Conservation (phyloP, 1,139 yeast genomes). For the Taphrina betulina region DNA sequence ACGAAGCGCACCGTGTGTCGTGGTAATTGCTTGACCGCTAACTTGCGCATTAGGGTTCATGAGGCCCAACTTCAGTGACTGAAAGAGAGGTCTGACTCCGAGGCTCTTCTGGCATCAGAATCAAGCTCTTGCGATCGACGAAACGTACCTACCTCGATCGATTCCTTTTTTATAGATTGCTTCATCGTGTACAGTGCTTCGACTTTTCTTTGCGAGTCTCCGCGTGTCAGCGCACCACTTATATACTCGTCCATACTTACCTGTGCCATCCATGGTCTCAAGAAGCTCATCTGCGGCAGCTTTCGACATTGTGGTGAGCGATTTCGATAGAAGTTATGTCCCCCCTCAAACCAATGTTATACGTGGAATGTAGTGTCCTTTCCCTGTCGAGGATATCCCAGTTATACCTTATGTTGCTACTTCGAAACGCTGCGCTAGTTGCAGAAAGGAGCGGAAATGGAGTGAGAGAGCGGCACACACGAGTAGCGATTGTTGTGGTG, state of each 20-base stretch:
- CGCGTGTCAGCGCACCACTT: background rate
- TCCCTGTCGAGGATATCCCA: too few relatives aligned
- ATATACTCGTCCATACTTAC: background rate
- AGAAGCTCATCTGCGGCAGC: conserved; percentile 25
- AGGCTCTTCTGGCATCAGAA: conserved; percentile 3
- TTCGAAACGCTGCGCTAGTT: too few relatives aligned
- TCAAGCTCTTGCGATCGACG: too few relatives aligned
- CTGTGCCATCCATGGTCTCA: conserved; percentile 17
- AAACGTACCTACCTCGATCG: conserved; percentile 20
- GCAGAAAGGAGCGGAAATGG: too few relatives aligned
- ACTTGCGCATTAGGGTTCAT: conserved; percentile 21
- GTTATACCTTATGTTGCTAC: too few relatives aligned
- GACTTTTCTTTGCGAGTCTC: conserved; percentile 3
- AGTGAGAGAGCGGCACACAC: too few relatives aligned
- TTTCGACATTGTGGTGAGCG: conserved; percentile 28
- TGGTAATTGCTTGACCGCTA: conserved; percentile 47
- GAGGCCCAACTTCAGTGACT: conserved; percentile 18
- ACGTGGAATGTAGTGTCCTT: too few relatives aligned
- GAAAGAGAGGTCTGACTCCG: conserved; percentile 24
- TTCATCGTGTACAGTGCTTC: conserved; percentile 15
- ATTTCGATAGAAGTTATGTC: too few relatives aligned
- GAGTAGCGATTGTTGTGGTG: too few relatives aligned
- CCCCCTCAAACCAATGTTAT: too few relatives aligned
- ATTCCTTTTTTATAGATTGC: conserved; percentile 26
- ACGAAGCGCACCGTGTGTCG: conserved; percentile 72